Evolutionary conservation across 768 basidiomycete species (phyloP).

Genomic region (Panaeolus cyanescens): DNA sequence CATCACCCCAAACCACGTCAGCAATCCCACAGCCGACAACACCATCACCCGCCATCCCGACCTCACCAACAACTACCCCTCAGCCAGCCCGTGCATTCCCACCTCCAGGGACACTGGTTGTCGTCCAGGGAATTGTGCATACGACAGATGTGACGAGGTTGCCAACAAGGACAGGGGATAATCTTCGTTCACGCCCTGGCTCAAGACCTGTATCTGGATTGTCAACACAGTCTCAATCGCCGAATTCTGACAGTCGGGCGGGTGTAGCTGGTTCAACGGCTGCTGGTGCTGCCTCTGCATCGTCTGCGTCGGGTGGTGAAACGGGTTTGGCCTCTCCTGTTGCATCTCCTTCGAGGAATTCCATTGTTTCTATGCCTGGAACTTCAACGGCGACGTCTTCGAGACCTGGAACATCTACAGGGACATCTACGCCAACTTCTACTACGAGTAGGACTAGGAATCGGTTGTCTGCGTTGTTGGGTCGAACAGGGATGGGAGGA

Average conservation of each 20-base stretch:
- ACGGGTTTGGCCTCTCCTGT: background rate
- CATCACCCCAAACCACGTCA: too few species aligned
- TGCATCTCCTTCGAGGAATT: too few species aligned
- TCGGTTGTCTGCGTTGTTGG: background rate
- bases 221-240: slow-evolving; percentile 12
- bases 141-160: slow-evolving; percentile 64
- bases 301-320: background rate
- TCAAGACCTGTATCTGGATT: too few species aligned
- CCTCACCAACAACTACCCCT: slow-evolving; percentile 19
- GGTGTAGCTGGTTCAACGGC: slow-evolving; percentile 9
- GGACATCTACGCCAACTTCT: background rate
- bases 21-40: background rate
- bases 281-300: background rate
- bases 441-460: background rate
- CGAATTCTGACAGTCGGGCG: too few species aligned
- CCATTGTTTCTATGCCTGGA: background rate
- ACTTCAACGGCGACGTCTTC: background rate
- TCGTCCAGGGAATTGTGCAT: slow-evolving; percentile 83
- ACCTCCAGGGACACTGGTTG: slow-evolving; percentile 76
- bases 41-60: slow-evolving; percentile 5
- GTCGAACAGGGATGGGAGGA: background rate
- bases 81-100: slow-evolving; percentile 54
- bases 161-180: too few species aligned
- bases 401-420: background rate
- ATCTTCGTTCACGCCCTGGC: too few species aligned